Conservation (phyloP, 2,329 filamentous ascomycete species). For the Lasiodiplodia hormozganensis region DNA sequence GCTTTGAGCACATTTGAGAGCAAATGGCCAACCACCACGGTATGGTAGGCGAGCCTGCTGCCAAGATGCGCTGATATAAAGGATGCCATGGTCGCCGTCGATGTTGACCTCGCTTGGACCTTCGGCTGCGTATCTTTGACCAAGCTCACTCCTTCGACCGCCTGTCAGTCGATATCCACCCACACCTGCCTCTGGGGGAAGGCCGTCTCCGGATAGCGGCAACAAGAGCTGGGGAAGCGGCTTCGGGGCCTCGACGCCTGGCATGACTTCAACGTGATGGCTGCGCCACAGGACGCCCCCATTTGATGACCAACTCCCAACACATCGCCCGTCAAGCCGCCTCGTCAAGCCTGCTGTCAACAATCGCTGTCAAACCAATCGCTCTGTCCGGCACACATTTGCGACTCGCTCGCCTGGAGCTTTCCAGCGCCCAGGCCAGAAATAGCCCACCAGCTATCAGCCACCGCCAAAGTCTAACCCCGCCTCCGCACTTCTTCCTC, state of each 20-base stretch:
- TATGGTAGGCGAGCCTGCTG: not conserved
- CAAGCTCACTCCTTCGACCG: not conserved
- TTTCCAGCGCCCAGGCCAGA: not conserved
- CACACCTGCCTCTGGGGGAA: conserved; percentile 11
- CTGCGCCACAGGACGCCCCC: conserved; percentile 13
- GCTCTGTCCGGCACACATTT: conserved; percentile 1
- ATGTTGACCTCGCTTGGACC: conserved; percentile 12
- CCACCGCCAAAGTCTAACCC: not conserved
- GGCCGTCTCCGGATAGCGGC: conserved; percentile 7
- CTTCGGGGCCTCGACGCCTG: not conserved
- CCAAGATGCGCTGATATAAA: conserved; percentile 20
- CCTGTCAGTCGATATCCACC: not conserved
- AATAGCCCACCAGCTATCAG: not conserved
- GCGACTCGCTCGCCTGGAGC: not conserved
- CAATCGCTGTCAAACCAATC: conserved; percentile 2
- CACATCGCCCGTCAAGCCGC: not conserved
- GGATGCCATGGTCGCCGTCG: not conserved
- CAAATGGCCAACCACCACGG: conserved; percentile 2
- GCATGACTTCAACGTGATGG: not conserved
- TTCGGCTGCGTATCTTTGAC: conserved; percentile 19
- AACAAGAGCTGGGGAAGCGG: not conserved
- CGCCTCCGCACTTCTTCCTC: not conserved
- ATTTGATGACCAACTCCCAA: not conserved
- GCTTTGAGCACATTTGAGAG: conserved; percentile 21
- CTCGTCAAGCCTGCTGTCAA: not conserved